Base-by-base conservation (phyloP, 139 green algal species). In the Monoraphidium neglectum region DNA sequence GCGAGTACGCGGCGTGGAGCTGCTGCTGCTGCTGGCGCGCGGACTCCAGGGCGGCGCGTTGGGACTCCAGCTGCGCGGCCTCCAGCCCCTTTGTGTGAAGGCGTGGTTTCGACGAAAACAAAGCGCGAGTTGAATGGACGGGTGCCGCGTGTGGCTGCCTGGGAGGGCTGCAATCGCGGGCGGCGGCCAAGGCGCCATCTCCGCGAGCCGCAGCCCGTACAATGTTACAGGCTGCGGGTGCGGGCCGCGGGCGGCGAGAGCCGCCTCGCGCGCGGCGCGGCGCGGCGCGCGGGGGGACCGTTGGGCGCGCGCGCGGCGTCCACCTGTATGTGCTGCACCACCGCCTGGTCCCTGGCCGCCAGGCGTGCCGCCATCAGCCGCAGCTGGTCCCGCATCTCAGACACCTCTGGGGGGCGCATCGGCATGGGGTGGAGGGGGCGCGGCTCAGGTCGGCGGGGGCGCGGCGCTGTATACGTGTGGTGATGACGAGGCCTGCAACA, bases 271-370 rank as follows among this genome's bases (percentile, higher is more conserved):
- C 5, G 23, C 3, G n/a, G n/a, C n/a, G n/a, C n/a, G n/a, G n/a
- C n/a, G n/a, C n/a, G n/a, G n/a, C n/a, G n/a, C n/a, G n/a, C n/a
- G 43, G 12, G 12, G 8, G 8, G 43, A 51, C 12, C 43, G 43
- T 8, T 51, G 8, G 43, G 43, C 43, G 43, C 43, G 43, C 8
- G 43, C 43, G 43, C 8, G 43, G 8, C 43, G 43, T 59, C 3
- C 63, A 78, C 72, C 72, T 72, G 73, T n/a, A 79, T 36, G 35
- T 79, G 49, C 38, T 51, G 35, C n/a, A 62, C 33, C 38, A 79
- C 73, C 28, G 59, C 62, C 18, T 79, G 60, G 43, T 79, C 73
- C 16, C 73, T 32, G 16, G 33, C 62, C 35, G 28, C 63, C 24
- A 79, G 49, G 49, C 63, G 63, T 33, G 62, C 32, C 10, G 24